These are phyloP conservation scores for Diaporthe australafricana DNA, from an alignment of 2,329 filamentous ascomycete genomes.

Conservation along the genomic window DNA sequence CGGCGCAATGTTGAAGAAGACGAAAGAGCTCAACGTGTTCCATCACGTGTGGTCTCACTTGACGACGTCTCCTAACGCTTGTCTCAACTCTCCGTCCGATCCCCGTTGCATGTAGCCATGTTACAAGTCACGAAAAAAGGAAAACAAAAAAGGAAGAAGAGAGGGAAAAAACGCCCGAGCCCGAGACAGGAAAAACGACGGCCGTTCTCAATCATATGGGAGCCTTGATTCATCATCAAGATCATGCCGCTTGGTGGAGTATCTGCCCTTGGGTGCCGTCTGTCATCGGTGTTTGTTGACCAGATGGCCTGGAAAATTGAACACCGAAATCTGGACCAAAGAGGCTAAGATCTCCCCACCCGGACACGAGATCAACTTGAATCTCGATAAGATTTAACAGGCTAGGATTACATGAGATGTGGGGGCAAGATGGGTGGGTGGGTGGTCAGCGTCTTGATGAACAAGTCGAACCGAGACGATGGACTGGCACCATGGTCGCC, in stretches of 20 bases:
- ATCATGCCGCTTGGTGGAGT: not conserved
- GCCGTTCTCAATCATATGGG: not conserved
- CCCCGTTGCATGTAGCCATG: conserved; percentile 25
- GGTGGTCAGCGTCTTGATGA: conserved; percentile 11
- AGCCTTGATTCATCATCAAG: not conserved
- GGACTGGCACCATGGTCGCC: conserved; percentile 11
- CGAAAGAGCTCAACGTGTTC: conserved; percentile 32
- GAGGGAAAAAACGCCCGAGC: not conserved
- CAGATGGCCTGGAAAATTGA: conserved; percentile 5
- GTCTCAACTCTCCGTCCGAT: conserved; percentile 31
- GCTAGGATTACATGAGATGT: not conserved
- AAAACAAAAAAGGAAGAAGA: not conserved
- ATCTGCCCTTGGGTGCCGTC: conserved; percentile 4
- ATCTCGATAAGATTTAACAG: conserved; percentile 37
- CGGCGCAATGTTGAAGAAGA: conserved; percentile 27
- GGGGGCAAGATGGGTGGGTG: conserved; percentile 2
- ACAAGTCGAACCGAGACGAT: conserved; percentile 29
- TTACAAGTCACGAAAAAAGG: conserved; percentile 7
- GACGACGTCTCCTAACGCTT: conserved; percentile 27
- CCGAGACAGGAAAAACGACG: not conserved
- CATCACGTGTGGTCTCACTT: conserved; percentile 36
- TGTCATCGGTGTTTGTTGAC: not conserved
- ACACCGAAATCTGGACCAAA: conserved; percentile 24
- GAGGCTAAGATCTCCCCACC: conserved; percentile 33
- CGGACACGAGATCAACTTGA: conserved; percentile 34